Percentiles rank a stretch among this genome's conserved stretches.
These are phyloP conservation scores for Hansenula lynferdii DNA, from an alignment of 1,139 yeast genomes.

Conservation along the genomic window DNA sequence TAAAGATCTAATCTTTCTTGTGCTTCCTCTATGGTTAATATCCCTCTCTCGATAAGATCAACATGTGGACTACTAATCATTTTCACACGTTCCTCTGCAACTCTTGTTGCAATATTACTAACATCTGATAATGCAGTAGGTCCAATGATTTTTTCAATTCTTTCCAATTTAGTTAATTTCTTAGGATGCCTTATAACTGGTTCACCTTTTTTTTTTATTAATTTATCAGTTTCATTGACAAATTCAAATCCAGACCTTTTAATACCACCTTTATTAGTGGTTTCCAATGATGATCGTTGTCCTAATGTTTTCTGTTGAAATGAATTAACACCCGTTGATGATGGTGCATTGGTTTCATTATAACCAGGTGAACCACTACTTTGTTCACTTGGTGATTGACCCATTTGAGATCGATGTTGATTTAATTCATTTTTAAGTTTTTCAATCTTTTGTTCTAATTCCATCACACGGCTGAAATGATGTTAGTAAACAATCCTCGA, in stretches of 20 bases:
- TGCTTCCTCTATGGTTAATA: slow-evolving; percentile 48
- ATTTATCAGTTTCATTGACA: slow-evolving; percentile 6
- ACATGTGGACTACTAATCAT: slow-evolving; percentile 25
- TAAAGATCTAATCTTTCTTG: slow-evolving; percentile 39
- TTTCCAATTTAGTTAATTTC: slow-evolving; percentile 9
- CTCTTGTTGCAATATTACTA: slow-evolving; percentile 29
- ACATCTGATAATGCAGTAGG: slow-evolving; percentile 26
- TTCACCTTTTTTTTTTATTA: not conserved
- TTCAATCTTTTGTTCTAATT: slow-evolving; percentile 30
- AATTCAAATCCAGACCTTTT: slow-evolving; percentile 3
- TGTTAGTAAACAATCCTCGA: slow-evolving; percentile 7
- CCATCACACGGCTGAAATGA: slow-evolving; percentile 25
- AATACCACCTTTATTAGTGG: not conserved
- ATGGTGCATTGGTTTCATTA: not conserved
- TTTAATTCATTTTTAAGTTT: slow-evolving; percentile 22
- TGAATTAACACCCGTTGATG: too few relatives aligned
- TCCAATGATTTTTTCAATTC: slow-evolving; percentile 16
- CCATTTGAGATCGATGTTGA: slow-evolving; percentile 9
- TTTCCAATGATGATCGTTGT: not conserved
- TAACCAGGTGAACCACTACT: not conserved
- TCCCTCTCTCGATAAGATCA: slow-evolving; percentile 46
- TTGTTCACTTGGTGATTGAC: not conserved
- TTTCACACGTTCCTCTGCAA: slow-evolving; percentile 36
- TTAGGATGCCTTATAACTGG: not conserved
- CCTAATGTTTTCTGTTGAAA: not conserved